Evolutionary conservation across 257 asterid species (phyloP).

Genomic region (Nicotiana tomentosiformis): DNA sequence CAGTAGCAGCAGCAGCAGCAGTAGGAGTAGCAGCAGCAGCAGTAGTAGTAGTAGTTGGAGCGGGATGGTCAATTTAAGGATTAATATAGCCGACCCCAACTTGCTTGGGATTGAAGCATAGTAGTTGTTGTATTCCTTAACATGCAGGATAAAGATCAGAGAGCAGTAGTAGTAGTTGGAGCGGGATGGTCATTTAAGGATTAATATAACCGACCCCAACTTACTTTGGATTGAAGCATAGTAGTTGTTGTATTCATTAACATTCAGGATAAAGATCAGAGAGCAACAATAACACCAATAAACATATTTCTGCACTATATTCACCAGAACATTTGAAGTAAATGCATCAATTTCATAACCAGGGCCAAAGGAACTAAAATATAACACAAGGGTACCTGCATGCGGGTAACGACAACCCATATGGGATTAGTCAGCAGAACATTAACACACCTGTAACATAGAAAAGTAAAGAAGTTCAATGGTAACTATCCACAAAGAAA

Average conservation of each 20-base stretch:
- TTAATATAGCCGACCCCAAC: too few species aligned
- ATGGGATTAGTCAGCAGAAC: conserved; percentile 89
- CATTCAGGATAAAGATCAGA: neutral
- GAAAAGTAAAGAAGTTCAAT: conserved; percentile 7
- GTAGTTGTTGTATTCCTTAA: neutral
- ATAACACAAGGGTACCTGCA: conserved; percentile 57
- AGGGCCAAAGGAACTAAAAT: neutral
- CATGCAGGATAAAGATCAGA: neutral
- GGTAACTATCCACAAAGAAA: conserved; percentile 7
- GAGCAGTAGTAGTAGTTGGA: neutral
- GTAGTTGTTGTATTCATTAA: neutral
- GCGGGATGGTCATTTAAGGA: neutral
- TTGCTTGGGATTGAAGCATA: too few species aligned
- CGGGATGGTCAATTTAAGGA: too few species aligned
- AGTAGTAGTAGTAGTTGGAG: neutral
- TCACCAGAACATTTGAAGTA: neutral
- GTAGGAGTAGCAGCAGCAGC: too few species aligned
- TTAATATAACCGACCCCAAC: too few species aligned
- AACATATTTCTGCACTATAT: neutral
- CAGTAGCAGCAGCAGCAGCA: too few species aligned
- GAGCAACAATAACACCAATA: neutral
- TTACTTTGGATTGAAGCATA: too few species aligned
- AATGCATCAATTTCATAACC: neutral
- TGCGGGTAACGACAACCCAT: conserved; percentile 96
- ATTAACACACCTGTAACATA: conserved; percentile 67